Evolutionary conservation across 371 early-diverging fungal genomes (phyloP).

Genomic region (Rhizomucor miehei): DNA sequence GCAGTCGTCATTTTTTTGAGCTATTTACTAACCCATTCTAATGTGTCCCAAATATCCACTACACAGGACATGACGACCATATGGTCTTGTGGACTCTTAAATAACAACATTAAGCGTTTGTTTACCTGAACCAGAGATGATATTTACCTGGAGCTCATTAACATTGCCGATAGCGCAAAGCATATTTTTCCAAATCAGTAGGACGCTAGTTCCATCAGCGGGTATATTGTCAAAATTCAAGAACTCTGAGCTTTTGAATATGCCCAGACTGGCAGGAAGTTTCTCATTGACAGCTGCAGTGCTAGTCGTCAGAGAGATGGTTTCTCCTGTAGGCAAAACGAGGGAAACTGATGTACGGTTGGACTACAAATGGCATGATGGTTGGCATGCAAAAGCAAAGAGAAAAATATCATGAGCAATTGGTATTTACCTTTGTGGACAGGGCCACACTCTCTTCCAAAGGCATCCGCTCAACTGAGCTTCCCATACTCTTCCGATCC

Average conservation of each 20-base stretch:
- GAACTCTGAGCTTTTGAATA: constrained; percentile 46
- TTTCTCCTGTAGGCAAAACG: constrained; percentile 22
- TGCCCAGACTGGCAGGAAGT: constrained; percentile 32
- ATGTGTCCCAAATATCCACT: constrained; percentile 65
- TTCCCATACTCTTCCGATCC: constrained; percentile 20
- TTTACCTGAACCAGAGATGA: neutral
- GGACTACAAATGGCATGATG: constrained; percentile 23
- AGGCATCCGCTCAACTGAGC: constrained; percentile 16
- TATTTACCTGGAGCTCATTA: constrained; percentile 52
- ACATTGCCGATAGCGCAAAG: constrained; percentile 68
- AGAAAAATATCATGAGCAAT: no score
- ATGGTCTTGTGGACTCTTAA: constrained; percentile 56
- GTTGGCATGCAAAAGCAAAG: no score
- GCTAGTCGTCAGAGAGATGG: constrained; percentile 26
- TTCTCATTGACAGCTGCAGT: constrained; percentile 35
- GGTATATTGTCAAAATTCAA: constrained; percentile 29
- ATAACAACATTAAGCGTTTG: neutral
- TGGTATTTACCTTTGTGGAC: constrained; percentile 41
- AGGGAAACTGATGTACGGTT: constrained; percentile 41
- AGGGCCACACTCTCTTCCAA: constrained; percentile 18
- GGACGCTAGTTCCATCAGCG: constrained; percentile 41
- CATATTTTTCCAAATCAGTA: constrained; percentile 68
- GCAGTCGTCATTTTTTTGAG: neutral
- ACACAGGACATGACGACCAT: constrained; percentile 69
- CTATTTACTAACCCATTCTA: constrained; percentile 41